These are phyloP conservation scores for Fusarium coicis DNA, from an alignment of 2,329 filamentous ascomycete species.

Conservation along the genomic window DNA sequence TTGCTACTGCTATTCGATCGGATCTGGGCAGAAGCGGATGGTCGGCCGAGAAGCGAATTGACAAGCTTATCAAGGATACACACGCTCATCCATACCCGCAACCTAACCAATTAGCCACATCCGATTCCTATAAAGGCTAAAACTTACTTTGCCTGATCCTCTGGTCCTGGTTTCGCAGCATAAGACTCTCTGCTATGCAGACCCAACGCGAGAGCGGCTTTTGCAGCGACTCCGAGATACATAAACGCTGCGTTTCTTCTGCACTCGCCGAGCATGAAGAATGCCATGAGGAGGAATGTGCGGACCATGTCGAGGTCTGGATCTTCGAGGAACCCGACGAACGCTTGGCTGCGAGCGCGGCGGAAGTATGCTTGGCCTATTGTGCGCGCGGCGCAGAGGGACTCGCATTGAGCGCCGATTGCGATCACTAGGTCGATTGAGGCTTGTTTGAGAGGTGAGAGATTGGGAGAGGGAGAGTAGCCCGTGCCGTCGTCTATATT, in stretches of 20 bases:
- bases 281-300: constrained; percentile 67
- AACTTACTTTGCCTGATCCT: constrained; percentile 37
- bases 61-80: constrained; percentile 53
- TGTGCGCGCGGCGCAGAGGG: constrained; percentile 15
- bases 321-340: constrained; percentile 41
- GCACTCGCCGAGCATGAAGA: constrained; percentile 73
- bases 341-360: constrained; percentile 48
- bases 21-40: constrained; percentile 47
- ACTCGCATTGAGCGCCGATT: constrained; percentile 43
- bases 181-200: constrained; percentile 55
- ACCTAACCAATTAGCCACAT: constrained; percentile 26
- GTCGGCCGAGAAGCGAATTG: constrained; percentile 52
- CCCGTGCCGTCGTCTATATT: not conserved
- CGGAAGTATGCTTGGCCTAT: constrained; percentile 55
- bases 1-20: constrained; percentile 17
- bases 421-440: constrained; percentile 37
- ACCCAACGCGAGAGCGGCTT: constrained; percentile 67
- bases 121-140: fast-evolving
- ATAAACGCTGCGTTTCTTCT: constrained; percentile 73
- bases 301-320: constrained; percentile 43
- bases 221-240: constrained; percentile 69
- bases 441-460: constrained; percentile 16
- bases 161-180: constrained; percentile 11
- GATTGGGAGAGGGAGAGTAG: not conserved
- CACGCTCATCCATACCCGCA: constrained; percentile 52